Base-by-base conservation (phyloP, 2,329 filamentous ascomycete genomes). In the Colletotrichum sidae region DNA sequence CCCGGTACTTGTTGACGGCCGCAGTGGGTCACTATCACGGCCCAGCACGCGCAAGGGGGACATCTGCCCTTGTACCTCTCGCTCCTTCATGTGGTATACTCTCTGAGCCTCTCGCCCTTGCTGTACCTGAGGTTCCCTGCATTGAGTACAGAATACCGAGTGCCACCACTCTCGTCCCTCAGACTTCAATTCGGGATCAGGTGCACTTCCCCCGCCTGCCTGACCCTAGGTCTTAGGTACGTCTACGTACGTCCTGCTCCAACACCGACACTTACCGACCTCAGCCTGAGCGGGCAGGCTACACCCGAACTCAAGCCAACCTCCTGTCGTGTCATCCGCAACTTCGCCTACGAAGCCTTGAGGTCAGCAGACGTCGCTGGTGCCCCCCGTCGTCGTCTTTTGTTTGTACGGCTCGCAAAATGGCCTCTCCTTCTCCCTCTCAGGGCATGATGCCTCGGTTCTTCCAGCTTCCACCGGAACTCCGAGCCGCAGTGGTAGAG, bases 241-340 rank as follows among this genome's bases (percentile, higher is more conserved):
- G 25, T 25, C 25, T 25, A 25, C 25, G 25, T 25, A 25, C 25
- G 25, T 25, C 25, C 25, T 25, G 44, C 25, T 25, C 62, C 45
- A 58, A 62, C 58, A 63, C 63, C 63, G 63, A 66, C 52, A 53
- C 57, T 62, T 65, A 46, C 57, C 62, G 58, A 65, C 62, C 39
- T 47, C 60, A 60, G 60, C 60, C 60, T 64, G 49, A 60, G 55
- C 60, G 57, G 46, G 45, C 52, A 51, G 58, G 53, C 63, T 42
- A 52, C 58, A 56, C 39, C 63, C 63, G 58, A 66, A 53, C 58
- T 66, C 59, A 52, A 63, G 52, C 63, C 63, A 54, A 66, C 63
- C 51, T 57, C 63, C 52, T 66, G 63, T 51, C 58, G 58, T 63
- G 58, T 66, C 63, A 63, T 66, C 59, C 38, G 53, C 53, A 63